Base-by-base conservation (phyloP, 352 stramenopile species). In the Elongisporangium anandrum region DNA sequence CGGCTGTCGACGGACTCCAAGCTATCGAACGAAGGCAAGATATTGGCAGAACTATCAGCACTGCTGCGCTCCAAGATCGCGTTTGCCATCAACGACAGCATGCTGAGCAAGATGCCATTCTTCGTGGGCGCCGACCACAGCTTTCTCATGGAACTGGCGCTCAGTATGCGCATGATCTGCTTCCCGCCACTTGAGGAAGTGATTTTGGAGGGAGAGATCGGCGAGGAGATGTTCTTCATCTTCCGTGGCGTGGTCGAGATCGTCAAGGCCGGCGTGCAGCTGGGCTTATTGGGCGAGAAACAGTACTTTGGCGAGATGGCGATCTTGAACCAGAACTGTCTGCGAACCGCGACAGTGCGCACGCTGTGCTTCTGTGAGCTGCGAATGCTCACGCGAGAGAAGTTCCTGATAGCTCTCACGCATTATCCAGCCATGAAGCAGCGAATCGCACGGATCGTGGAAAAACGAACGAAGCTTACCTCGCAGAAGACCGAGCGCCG, bases 181-280 rank as follows among this genome's bases (percentile, higher is more conserved):
- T 88, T 92, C 41, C 80, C 83, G 19, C 83, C 83, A 0, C 63
- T 88, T 13, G 83, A 92, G 60, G 83, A 92, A 23, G 81, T 92
- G 15, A 90, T 92, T 54, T 65, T 92, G 3, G 83, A 92, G 50
- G 83, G 83, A 20, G 83, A 92, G 60, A 90, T 90, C 39, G 83
- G 83, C 15, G 78, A 92, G 60, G 83, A 92, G 56, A 92, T 92
- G 83, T 92, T 92, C 57, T 92, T 90, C 63, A 92, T 92, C 63
- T 93, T 91, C 61, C 79, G 82, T 3, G 82, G 82, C 2, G 80
- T 85, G 9, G 82, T 90, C 34, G 82, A 92, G 63, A 79, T 92
- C 24, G 64, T 85, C 29, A 76, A 85, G 54, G 73, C 69, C 12
- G 77, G 69, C 16, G 52, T 77, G 24, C 82, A 92, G 62, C 71